Evolutionary conservation across 331 rosid species (phyloP).

Genomic region (Acacia concinna): DNA sequence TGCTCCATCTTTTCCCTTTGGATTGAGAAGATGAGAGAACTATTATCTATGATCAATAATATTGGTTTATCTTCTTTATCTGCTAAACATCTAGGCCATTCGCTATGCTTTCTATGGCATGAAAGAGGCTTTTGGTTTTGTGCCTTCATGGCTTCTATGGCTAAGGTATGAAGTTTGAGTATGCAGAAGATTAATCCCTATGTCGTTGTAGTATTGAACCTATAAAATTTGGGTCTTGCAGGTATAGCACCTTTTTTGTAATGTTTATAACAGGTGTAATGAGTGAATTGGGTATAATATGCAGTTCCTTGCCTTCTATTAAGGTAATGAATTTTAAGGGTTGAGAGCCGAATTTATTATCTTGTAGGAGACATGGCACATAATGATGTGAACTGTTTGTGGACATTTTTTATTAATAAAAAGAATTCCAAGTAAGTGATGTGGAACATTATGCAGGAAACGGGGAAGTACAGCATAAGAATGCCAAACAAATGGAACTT

Average conservation of each 20-base stretch:
- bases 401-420: not conserved
- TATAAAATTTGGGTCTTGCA: slow-evolving; percentile 33
- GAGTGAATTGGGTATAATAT: slow-evolving; percentile 79
- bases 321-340: slow-evolving; percentile 48
- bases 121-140: slow-evolving; percentile 74
- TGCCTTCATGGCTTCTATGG: slow-evolving; percentile 89
- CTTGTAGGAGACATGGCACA: not conserved
- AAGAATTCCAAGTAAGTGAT: not conserved
- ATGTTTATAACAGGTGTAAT: slow-evolving; percentile 67
- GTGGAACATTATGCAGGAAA: slow-evolving; percentile 47
- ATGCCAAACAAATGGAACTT: slow-evolving; percentile 93
- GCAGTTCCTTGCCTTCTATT: slow-evolving; percentile 64
- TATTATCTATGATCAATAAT: not conserved
- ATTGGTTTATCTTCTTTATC: not conserved
- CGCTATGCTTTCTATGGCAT: slow-evolving; percentile 44
- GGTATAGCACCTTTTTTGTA: slow-evolving; percentile 73
- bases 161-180: slow-evolving; percentile 55
- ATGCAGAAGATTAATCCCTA: not conserved
- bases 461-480: slow-evolving; percentile 73
- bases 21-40: not conserved
- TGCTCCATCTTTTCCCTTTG: not conserved
- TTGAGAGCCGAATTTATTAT: not conserved
- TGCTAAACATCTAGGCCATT: not conserved
- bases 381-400: not conserved
- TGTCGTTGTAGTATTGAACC: slow-evolving; percentile 14